phyloP scores from a whole-genome alignment of 805 yeast species.

The Candida multigemmis region DNA sequence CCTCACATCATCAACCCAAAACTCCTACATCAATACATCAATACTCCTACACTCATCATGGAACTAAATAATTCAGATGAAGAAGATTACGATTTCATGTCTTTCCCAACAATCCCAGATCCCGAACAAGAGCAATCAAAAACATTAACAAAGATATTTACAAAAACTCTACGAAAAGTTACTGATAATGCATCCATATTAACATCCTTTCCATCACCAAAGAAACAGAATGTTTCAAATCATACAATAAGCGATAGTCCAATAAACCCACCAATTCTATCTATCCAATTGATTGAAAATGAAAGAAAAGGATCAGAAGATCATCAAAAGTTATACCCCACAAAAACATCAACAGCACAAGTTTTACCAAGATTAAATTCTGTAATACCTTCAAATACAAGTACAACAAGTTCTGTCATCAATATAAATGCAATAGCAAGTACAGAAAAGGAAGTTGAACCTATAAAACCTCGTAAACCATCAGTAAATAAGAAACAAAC shows the following conservation, averaged over 20 bases:
- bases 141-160: slow-evolving; percentile 23
- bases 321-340: slow-evolving; percentile 23
- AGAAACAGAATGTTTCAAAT: slow-evolving; percentile 1
- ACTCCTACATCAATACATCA: too few species aligned
- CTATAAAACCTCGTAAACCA: slow-evolving; percentile 1
- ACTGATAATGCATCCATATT: slow-evolving; percentile 32
- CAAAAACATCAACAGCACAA: background rate
- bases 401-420: slow-evolving; percentile 23
- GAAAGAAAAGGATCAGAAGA: too few species aligned
- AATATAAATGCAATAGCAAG: slow-evolving; percentile 21
- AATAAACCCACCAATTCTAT: slow-evolving; percentile 2
- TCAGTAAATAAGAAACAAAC: slow-evolving; percentile 2
- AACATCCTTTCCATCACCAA: slow-evolving; percentile 11
- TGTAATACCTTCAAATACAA: slow-evolving; percentile 11
- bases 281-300: slow-evolving; percentile 3
- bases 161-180: slow-evolving; percentile 30
- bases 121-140: slow-evolving; percentile 25
- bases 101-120: slow-evolving; percentile 36
- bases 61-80: slow-evolving; percentile 11
- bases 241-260: slow-evolving; percentile 7
- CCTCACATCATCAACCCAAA: too few species aligned
- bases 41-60: too few species aligned
- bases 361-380: too few species aligned
- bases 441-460: slow-evolving; percentile 5
- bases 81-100: slow-evolving; percentile 21